These are phyloP conservation scores for Debaryomyces sp. DNA, from an alignment of 1,139 yeast species.

Conservation along the genomic window DNA sequence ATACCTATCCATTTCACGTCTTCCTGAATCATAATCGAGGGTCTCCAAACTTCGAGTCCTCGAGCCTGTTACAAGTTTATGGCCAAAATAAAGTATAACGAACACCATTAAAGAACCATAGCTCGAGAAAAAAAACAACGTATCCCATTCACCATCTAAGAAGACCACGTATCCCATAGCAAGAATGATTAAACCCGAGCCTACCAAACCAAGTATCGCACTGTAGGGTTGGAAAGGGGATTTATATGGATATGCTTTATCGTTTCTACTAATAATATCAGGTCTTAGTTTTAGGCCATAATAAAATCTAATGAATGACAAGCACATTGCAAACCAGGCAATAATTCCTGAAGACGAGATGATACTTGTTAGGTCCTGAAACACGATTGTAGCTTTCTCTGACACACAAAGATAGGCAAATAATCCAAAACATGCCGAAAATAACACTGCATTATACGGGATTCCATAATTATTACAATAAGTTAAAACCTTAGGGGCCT, in stretches of 20 bases:
- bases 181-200: slow-evolving; percentile 56
- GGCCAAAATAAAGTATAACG: slow-evolving; percentile 53
- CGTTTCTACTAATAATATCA: slow-evolving; percentile 64
- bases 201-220: slow-evolving; percentile 67
- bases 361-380: slow-evolving; percentile 63
- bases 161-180: slow-evolving; percentile 75
- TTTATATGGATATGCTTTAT: slow-evolving; percentile 71
- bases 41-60: slow-evolving; percentile 63
- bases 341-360: slow-evolving; percentile 72
- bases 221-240: slow-evolving; percentile 79
- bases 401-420: slow-evolving; percentile 63
- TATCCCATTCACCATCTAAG: slow-evolving; percentile 61
- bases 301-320: slow-evolving; percentile 71
- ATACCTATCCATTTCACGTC: slow-evolving; percentile 71
- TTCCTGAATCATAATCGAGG: slow-evolving; percentile 75
- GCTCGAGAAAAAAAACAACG: slow-evolving; percentile 64
- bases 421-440: slow-evolving; percentile 62
- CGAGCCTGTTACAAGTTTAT: slow-evolving; percentile 58
- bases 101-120: slow-evolving; percentile 67
- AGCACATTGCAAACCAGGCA: slow-evolving; percentile 83
- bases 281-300: slow-evolving; percentile 68
- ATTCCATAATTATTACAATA: slow-evolving; percentile 67
- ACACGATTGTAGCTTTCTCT: slow-evolving; percentile 62
- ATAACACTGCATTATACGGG: slow-evolving; percentile 70
- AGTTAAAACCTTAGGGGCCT: slow-evolving; percentile 64